Conservation (phyloP, 2,329 filamentous ascomycete species). For the Neonectria sp. region DNA sequence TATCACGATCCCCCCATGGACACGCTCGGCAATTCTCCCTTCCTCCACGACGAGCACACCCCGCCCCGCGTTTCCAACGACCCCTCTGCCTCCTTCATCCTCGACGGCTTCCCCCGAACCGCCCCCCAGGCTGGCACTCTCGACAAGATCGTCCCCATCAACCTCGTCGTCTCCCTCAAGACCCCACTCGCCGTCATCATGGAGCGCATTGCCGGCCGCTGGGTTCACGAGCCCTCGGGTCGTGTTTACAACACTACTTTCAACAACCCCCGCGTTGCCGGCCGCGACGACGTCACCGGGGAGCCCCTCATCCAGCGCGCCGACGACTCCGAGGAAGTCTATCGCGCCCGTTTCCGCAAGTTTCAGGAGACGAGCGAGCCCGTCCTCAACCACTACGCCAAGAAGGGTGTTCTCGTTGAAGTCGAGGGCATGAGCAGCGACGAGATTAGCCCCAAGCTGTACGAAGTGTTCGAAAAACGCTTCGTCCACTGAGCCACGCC, state of each 20-base stretch:
- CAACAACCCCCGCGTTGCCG: slow-evolving; percentile 85
- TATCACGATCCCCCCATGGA: slow-evolving; percentile 54
- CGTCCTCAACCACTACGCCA: slow-evolving; percentile 89
- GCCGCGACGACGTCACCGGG: slow-evolving; percentile 91
- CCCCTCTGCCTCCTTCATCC: slow-evolving; percentile 89
- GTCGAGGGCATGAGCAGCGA: slow-evolving; percentile 92
- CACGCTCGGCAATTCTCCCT: slow-evolving; percentile 58
- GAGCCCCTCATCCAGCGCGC: slow-evolving; percentile 85
- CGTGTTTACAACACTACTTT: slow-evolving; percentile 96
- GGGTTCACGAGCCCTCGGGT: slow-evolving; percentile 93
- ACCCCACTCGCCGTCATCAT: slow-evolving; percentile 91
- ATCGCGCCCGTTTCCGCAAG: slow-evolving; percentile 82
- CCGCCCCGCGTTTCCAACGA: slow-evolving; percentile 72
- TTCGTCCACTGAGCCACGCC: slow-evolving; percentile 64
- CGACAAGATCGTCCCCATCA: slow-evolving; percentile 90
- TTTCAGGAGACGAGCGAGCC: slow-evolving; percentile 91
- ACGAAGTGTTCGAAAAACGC: slow-evolving; percentile 83
- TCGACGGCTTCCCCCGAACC: slow-evolving; percentile 96
- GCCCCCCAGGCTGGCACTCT: slow-evolving; percentile 83
- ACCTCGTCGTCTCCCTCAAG: slow-evolving; percentile 88
- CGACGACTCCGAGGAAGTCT: slow-evolving; percentile 91
- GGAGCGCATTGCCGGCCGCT: slow-evolving; percentile 90
- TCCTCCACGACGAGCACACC: slow-evolving; percentile 54
- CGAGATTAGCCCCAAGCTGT: slow-evolving; percentile 94
- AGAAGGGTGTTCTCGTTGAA: slow-evolving; percentile 86